Evolutionary conservation across 2,329 filamentous ascomycete species (phyloP).

Genomic region (Cladophialophora psammophila): DNA sequence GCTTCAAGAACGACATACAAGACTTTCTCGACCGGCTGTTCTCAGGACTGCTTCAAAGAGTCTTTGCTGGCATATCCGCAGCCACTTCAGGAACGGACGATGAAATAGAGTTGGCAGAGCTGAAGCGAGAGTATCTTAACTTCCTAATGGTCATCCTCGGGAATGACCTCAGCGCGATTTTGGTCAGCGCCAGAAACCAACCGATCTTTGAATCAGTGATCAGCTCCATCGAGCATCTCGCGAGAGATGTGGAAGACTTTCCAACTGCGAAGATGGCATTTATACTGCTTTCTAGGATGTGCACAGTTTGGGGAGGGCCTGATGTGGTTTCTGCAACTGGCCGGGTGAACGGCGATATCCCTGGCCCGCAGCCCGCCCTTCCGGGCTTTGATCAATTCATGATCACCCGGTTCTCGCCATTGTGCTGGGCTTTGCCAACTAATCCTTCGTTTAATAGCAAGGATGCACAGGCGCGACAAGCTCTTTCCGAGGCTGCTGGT

Average conservation of each 20-base stretch:
- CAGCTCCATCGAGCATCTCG: constrained; percentile 81
- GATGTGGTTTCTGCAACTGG: constrained; percentile 63
- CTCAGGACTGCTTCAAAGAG: constrained; percentile 85
- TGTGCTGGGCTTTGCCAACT: constrained; percentile 87
- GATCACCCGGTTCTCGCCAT: constrained; percentile 83
- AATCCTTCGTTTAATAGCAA: constrained; percentile 80
- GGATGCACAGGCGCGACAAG: constrained; percentile 87
- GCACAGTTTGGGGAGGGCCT: constrained; percentile 86
- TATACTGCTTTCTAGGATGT: constrained; percentile 82
- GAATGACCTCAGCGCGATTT: constrained; percentile 85
- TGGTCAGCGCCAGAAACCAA: constrained; percentile 90
- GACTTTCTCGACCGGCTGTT: constrained; percentile 87
- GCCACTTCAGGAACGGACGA: constrained; percentile 91
- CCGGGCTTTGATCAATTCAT: constrained; percentile 93
- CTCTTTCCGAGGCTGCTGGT: constrained; percentile 84
- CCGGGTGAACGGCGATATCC: constrained; percentile 39
- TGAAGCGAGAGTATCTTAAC: constrained; percentile 92
- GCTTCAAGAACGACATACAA: constrained; percentile 93
- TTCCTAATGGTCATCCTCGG: constrained; percentile 90
- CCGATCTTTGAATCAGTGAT: constrained; percentile 88
- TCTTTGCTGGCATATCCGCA: constrained; percentile 84
- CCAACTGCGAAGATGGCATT: constrained; percentile 78
- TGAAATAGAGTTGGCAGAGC: constrained; percentile 89
- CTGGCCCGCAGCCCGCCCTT: constrained; percentile 61
- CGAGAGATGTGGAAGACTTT: constrained; percentile 75